Evolutionary conservation across 1,284 basidiomycete species (phyloP).

Genomic region (Ceratobasidium papillatum): DNA sequence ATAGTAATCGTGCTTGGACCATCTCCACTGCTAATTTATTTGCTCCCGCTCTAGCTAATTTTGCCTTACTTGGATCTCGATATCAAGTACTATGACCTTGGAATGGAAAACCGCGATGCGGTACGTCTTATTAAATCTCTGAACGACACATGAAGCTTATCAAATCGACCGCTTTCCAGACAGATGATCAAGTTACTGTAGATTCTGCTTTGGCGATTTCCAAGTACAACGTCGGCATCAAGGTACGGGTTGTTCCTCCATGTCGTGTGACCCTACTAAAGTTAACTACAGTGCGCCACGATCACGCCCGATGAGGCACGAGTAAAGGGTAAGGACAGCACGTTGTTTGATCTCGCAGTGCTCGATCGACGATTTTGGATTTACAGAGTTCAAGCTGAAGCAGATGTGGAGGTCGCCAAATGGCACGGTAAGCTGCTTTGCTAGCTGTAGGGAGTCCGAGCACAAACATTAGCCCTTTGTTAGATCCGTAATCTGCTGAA

Average conservation of each 20-base stretch:
- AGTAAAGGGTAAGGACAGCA: slow-evolving; percentile 62
- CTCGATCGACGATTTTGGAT: background rate
- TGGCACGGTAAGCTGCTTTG: slow-evolving; percentile 72
- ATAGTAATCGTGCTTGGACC: background rate
- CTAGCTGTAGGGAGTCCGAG: background rate
- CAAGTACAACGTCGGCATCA: slow-evolving; percentile 90
- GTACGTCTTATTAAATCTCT: slow-evolving; percentile 56
- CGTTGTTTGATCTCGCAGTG: slow-evolving; percentile 47
- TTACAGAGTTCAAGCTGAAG: slow-evolving; percentile 90
- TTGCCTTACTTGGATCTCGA: slow-evolving; percentile 94
- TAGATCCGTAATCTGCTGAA: slow-evolving; percentile 96
- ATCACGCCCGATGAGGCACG: slow-evolving; percentile 98
- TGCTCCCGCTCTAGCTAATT: slow-evolving; percentile 72
- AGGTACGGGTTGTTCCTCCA: slow-evolving; percentile 52
- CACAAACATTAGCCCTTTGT: background rate
- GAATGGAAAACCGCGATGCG: slow-evolving; percentile 89
- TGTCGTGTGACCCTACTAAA: background rate
- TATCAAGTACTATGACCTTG: slow-evolving; percentile 98
- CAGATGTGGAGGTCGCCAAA: slow-evolving; percentile 98
- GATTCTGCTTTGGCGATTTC: slow-evolving; percentile 93
- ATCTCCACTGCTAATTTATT: slow-evolving; percentile 17
- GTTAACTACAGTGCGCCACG: slow-evolving; percentile 78
- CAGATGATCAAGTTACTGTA: slow-evolving; percentile 92
- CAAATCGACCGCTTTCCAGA: slow-evolving; percentile 59
- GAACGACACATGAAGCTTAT: background rate